Evolutionary conservation across 1,139 yeast genomes (phyloP), one percentile per base, ranked within the genome.

Genomic region (Diutina siamensis): DNA sequence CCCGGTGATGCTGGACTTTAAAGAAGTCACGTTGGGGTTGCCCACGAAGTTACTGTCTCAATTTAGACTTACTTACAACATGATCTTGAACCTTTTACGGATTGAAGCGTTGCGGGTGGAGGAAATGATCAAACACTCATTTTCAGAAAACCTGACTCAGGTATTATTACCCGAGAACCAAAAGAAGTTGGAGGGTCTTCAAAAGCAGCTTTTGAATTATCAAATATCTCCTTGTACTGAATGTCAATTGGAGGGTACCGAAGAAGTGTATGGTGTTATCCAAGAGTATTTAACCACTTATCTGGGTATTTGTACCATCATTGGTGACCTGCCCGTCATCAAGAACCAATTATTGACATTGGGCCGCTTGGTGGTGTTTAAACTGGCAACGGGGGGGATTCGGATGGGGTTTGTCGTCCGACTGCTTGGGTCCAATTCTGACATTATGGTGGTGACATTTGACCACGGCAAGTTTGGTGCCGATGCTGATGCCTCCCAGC

Each of bases 61-160:
- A 59, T 92, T 92, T 68, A 74, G 98, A 59, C 70, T 92, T 58
- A 92, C 98, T 0, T 92, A 92, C 62, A 89, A 85, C 56, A 94
- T 94, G 98, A 92, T 92, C 54, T 71, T 92, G 60, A 92, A 92
- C 56, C 68, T 92, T 52, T 68, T 94, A 53, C 76, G 98, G 59
- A 88, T 92, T 48, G 98, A 92, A 59, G 97, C 98, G 0, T 67
- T 92, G 49, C 76, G 83, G 56, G 97, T 94, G 15, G 98, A 92
- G 58, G 98, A 94, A 59, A 92, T 92, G 96, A 89, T 92, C 53
- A 89, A 89, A 58, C 85, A 94, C 53, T 87, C 97, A 0, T 92
- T 92, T 61, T 80, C 95, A 64, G 99, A 92, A 60, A 89, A 92
- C 57, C 74, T 89, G 0, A 74, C 92, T 1, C 97, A 92, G 57